These are phyloP conservation scores for Bathelium albidoporum DNA, from an alignment of 495 filamentous ascomycete species.

Conservation along the genomic window DNA sequence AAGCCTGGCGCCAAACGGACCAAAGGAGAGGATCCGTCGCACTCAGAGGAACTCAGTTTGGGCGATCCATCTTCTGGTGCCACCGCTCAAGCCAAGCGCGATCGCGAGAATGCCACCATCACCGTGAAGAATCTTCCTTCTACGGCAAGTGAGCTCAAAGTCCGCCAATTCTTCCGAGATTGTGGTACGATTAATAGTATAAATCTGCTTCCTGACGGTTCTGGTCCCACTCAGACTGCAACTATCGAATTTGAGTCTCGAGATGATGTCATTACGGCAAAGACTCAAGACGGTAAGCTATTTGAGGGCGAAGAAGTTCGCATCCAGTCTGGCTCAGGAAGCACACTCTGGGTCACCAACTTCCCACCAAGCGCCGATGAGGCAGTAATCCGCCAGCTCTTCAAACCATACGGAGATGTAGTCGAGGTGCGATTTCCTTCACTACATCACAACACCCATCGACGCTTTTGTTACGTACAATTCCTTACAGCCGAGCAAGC, in stretches of 20 bases:
- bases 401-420: conserved; percentile 69
- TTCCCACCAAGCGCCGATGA: conserved; percentile 83
- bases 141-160: conserved; percentile 54
- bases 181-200: conserved; percentile 74
- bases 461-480: conserved; percentile 89
- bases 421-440: conserved; percentile 82
- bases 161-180: conserved; percentile 84
- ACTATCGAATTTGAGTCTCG: conserved; percentile 73
- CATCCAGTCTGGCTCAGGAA: conserved; percentile 59
- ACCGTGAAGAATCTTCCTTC: conserved; percentile 65
- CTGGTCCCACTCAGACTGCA: conserved; percentile 52
- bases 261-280: conserved; percentile 71
- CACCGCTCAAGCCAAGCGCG: conserved; percentile 49
- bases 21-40: conserved; percentile 39
- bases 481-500: conserved; percentile 46
- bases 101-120: conserved; percentile 81
- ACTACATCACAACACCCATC: conserved; percentile 74
- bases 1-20: conserved; percentile 48
- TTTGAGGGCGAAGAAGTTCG: conserved; percentile 60
- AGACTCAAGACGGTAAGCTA: conserved; percentile 65
- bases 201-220: conserved; percentile 48
- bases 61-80: conserved; percentile 26
- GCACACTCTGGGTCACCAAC: conserved; percentile 83
- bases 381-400: conserved; percentile 62
- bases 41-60: conserved; percentile 2